A percentile compares a stretch with the other conserved stretches of the same genome.
These are phyloP conservation scores for Populus ilicifolia DNA, from an alignment of 345 rosid species.

Conservation along the genomic window DNA sequence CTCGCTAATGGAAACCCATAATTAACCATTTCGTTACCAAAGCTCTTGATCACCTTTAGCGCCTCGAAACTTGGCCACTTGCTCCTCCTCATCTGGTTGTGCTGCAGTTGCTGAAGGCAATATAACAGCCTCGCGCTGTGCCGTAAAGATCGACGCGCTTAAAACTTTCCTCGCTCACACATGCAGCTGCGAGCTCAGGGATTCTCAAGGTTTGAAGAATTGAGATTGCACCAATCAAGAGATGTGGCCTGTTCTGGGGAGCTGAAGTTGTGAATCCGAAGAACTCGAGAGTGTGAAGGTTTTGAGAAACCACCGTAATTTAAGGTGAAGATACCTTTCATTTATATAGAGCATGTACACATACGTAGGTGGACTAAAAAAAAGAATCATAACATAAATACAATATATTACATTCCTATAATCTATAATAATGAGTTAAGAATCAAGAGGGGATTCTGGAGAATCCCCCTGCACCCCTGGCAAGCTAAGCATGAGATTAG, in stretches of 20 bases:
- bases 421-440: too few species aligned
- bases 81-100: conserved; percentile 31
- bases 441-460: too few species aligned
- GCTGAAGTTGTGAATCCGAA: conserved; percentile 89
- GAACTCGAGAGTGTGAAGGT: conserved; percentile 66
- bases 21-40: conserved; percentile 24
- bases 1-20: conserved; percentile 22
- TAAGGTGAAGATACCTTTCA: too few species aligned
- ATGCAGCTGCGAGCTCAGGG: conserved; percentile 54
- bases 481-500: too few species aligned
- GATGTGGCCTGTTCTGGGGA: conserved; percentile 68
- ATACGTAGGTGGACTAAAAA: too few species aligned
- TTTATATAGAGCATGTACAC: too few species aligned
- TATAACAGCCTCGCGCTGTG: conserved; percentile 62
- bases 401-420: too few species aligned
- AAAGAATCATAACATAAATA: too few species aligned
- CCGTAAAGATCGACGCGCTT: conserved; percentile 22
- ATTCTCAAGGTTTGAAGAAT: conserved; percentile 37
- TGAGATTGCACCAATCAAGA: conserved; percentile 65
- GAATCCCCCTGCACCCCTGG: too few species aligned
- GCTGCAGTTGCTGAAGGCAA: conserved; percentile 56
- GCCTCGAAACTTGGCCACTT: neutral
- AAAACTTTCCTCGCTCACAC: conserved; percentile 42
- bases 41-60: conserved; percentile 11
- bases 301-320: too few species aligned